These are phyloP conservation scores for Vitis hybrid DNA, from an alignment of 177 flowering plant genomes.

Conservation along the genomic window DNA sequence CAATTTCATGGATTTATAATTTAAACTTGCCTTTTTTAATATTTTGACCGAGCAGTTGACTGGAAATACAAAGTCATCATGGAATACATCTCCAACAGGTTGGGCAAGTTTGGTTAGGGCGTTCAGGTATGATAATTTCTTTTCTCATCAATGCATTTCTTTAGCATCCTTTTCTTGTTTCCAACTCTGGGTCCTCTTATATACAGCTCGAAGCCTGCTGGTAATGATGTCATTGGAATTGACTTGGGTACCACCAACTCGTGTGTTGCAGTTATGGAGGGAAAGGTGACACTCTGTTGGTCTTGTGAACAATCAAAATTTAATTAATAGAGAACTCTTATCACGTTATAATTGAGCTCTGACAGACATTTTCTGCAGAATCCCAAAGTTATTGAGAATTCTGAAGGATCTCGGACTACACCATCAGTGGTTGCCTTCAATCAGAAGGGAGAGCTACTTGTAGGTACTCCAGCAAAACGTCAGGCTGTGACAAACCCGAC, in stretches of 20 bases:
- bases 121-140: constrained; percentile 47
- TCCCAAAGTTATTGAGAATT: constrained; percentile 78
- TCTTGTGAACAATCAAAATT: background rate
- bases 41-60: constrained; percentile 30
- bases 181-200: background rate
- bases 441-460: constrained; percentile 69
- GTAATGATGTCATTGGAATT: constrained; percentile 66
- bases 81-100: constrained; percentile 25
- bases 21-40: too few relatives aligned
- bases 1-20: too few relatives aligned
- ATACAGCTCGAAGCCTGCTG: constrained; percentile 58
- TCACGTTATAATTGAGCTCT: background rate
- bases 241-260: constrained; percentile 81
- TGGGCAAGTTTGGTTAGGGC: constrained; percentile 49
- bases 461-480: constrained; percentile 84
- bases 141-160: background rate
- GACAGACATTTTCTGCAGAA: constrained; percentile 33
- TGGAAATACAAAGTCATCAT: constrained; percentile 39
- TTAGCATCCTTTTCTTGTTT: background rate
- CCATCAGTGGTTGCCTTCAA: constrained; percentile 83
- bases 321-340: background rate
- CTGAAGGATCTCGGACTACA: constrained; percentile 78
- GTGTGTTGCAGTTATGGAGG: constrained; percentile 75
- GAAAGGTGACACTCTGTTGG: constrained; percentile 43
- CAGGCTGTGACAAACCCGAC: constrained; percentile 86